Base-by-base conservation (phyloP, 306 rosid species). In the Potentilla sterilis region DNA sequence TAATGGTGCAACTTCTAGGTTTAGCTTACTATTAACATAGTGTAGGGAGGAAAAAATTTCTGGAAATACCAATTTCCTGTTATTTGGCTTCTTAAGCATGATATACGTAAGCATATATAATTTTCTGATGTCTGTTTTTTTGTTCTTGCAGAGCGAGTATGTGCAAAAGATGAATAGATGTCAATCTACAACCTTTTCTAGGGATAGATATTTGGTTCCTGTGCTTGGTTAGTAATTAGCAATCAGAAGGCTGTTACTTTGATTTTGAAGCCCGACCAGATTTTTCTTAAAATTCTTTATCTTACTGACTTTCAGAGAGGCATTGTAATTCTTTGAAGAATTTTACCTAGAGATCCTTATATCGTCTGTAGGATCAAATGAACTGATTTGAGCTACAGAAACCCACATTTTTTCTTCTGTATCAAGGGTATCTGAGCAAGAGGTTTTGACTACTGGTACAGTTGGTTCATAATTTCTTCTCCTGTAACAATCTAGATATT, bases 101-200 rank as follows among this genome's bases (percentile, higher is more conserved):
- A 40, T 6, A 7, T 63, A 2, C 4, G 2, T 24, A 64, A 64
- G 46, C 24, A 37, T 7, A 64, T 3, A 1, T 37, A 2, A 35
- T n/a, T 14, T 65, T 38, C 4, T 65, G 69, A 34, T 42, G 40
- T 55, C n/a, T 59, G 57, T 32, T 32, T 61, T 35, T 35, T 28
- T 73, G 55, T 77, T 63, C 19, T 35, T 81, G 55, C 92, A 93
- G 97, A 89, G 89, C 98, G 98, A 46, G 16, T 93, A 82, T 93
- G 96, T 81, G 77, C 87, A 46, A 89, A 84, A 83, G 97, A 91
- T 63, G 88, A 88, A 69, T 78, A 80, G 83, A 59, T 62, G 84
- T 14, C 57, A 70, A 42, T 52, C 40, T 24, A 46, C 55, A 74
- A 67, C 76, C 9, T 72, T 77, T 18, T 71, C 74, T 70, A 48